These are phyloP conservation scores for Baorangia bicolor DNA, from an alignment of 768 basidiomycete species.

Conservation along the genomic window DNA sequence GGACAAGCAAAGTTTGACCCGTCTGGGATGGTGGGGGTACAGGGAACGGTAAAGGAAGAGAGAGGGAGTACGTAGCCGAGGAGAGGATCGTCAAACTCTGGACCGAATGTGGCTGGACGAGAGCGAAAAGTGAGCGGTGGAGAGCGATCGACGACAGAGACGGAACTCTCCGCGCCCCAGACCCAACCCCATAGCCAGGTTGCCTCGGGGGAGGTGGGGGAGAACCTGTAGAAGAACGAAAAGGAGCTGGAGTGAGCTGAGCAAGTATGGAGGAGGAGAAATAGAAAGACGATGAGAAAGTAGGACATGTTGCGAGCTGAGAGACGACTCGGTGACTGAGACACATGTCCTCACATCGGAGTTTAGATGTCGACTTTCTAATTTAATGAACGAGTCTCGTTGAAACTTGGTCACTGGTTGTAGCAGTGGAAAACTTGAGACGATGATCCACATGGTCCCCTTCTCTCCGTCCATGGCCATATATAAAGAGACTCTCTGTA, in stretches of 20 bases:
- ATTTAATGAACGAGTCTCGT: too few relatives aligned
- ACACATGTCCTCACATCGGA: too few relatives aligned
- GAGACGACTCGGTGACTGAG: conserved; percentile 12
- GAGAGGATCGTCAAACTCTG: conserved; percentile 64
- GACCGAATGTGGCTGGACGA: conserved; percentile 74
- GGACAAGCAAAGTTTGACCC: conserved; percentile 63
- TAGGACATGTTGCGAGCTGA: conserved; percentile 9
- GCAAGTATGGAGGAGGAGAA: conserved; percentile 7
- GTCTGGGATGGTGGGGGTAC: conserved; percentile 28
- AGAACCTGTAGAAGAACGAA: conserved; percentile 36
- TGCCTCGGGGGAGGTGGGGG: conserved; percentile 43
- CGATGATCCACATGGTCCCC: too few relatives aligned
- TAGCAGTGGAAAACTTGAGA: too few relatives aligned
- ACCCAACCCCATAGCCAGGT: conserved; percentile 64
- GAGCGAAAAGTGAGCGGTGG: conserved; percentile 72
- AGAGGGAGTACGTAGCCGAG: conserved; percentile 72
- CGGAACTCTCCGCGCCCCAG: conserved; percentile 66
- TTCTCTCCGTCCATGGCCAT: too few relatives aligned
- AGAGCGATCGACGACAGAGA: conserved; percentile 73
- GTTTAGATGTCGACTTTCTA: too few relatives aligned
- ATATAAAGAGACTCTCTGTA: too few relatives aligned
- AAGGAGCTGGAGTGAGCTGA: neutral
- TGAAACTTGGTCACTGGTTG: too few relatives aligned
- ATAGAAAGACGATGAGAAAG: neutral
- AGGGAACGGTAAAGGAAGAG: conserved; percentile 60